phyloP scores from a whole-genome alignment of 164 flowering plant species.

The Liriodendron chinense region DNA sequence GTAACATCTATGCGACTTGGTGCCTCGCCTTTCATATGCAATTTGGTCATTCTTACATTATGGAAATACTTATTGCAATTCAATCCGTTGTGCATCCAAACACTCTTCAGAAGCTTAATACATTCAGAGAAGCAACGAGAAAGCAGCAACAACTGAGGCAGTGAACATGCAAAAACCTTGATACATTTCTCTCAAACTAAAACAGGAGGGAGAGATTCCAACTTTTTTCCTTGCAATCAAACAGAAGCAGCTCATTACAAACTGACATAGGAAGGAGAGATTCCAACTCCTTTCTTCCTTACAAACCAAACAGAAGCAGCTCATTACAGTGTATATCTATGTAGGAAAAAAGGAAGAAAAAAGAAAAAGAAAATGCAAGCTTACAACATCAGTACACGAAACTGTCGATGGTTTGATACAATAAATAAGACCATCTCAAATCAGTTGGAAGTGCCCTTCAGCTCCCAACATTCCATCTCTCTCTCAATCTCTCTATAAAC shows the following conservation, averaged over 20 bases:
- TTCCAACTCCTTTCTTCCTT: background rate
- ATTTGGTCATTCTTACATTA: no score
- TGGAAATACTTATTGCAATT: no score
- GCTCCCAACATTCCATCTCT: constrained; percentile 1
- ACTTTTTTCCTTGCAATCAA: no score
- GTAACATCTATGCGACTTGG: no score
- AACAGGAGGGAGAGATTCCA: no score
- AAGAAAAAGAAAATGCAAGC: background rate
- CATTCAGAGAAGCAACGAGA: no score
- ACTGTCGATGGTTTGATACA: background rate
- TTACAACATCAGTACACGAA: background rate
- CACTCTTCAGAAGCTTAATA: no score
- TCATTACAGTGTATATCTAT: background rate
- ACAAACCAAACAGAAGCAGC: background rate
- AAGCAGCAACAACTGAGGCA: no score
- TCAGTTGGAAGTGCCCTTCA: background rate
- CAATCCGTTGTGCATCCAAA: no score
- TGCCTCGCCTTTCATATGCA: no score
- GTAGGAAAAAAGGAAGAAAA: background rate
- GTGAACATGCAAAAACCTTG: no score
- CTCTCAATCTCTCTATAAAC: background rate
- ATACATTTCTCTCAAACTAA: no score
- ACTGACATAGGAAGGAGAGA: background rate
- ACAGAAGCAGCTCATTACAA: background rate
- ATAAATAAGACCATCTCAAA: background rate